Evolutionary conservation across 2,329 filamentous ascomycete genomes (phyloP).

Genomic region (Ascosphaera apis): DNA sequence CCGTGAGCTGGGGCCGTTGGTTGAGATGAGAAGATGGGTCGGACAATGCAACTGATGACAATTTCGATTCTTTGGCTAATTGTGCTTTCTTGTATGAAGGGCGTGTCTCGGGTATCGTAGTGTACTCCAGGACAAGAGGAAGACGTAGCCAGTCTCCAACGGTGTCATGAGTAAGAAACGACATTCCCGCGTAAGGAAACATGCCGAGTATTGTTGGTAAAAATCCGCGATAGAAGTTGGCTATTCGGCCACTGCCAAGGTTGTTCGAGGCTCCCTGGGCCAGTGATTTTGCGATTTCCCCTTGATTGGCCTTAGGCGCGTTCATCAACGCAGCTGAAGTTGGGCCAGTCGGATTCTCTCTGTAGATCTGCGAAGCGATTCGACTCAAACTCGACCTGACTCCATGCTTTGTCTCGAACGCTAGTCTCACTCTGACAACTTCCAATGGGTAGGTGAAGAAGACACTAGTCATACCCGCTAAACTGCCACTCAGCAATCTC

Average conservation of each 20-base stretch:
- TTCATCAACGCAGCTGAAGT: slow-evolving; percentile 8
- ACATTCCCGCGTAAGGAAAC: slow-evolving; percentile 88
- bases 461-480: slow-evolving; percentile 60
- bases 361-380: slow-evolving; percentile 72
- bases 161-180: slow-evolving; percentile 86
- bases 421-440: slow-evolving; percentile 72
- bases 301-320: slow-evolving; percentile 2
- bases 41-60: too few species aligned
- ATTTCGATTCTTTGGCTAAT: too few species aligned
- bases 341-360: slow-evolving; percentile 31
- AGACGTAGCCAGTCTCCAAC: slow-evolving; percentile 62
- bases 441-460: slow-evolving; percentile 94
- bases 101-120: slow-evolving; percentile 37
- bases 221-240: slow-evolving; percentile 93
- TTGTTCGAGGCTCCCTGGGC: slow-evolving; percentile 4
- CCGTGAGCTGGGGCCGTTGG: slow-evolving; percentile 47
- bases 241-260: slow-evolving; percentile 8
- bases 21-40: slow-evolving; percentile 17
- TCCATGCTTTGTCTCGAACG: slow-evolving; percentile 72
- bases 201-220: slow-evolving; percentile 76
- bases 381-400: slow-evolving; percentile 45
- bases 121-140: slow-evolving; percentile 43
- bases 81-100: too few species aligned
- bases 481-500: slow-evolving; percentile 27
- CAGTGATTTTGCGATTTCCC: background rate